These are phyloP conservation scores for Beta macrorhiza DNA, from an alignment of 179 eudicot genomes.

Conservation along the genomic window DNA sequence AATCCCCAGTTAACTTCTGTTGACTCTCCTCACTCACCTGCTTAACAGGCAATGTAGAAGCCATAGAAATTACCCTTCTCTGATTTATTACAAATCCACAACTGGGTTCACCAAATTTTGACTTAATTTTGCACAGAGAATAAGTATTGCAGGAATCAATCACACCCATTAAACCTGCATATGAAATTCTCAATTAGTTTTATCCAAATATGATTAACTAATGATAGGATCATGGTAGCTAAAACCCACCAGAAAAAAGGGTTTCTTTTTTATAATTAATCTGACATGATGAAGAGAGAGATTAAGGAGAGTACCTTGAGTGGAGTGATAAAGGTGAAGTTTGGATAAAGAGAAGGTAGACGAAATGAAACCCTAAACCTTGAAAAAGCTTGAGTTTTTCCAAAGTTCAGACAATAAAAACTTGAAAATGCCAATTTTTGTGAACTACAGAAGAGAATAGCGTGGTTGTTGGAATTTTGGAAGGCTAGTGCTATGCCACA, in stretches of 20 bases:
- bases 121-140: slow-evolving; percentile 39
- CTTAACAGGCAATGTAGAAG: slow-evolving; percentile 52
- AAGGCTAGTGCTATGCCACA: neutral
- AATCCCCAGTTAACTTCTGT: slow-evolving; percentile 58
- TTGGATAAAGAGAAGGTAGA: neutral
- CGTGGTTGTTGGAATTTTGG: neutral
- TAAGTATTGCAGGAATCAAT: slow-evolving; percentile 45
- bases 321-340: neutral
- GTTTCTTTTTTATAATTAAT: neutral
- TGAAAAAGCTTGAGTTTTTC: slow-evolving; percentile 8
- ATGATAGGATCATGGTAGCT: neutral
- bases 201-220: too few species aligned
- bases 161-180: slow-evolving; percentile 61
- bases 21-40: slow-evolving; percentile 38
- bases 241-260: neutral
- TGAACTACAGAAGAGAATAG: neutral
- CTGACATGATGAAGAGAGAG: neutral
- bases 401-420: neutral
- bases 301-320: slow-evolving; percentile 18
- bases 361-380: slow-evolving; percentile 30
- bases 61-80: slow-evolving; percentile 51
- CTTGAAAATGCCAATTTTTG: neutral
- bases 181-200: slow-evolving; percentile 10
- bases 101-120: slow-evolving; percentile 31
- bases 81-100: slow-evolving; percentile 29